Evolutionary conservation across 768 basidiomycete genomes (phyloP), one percentile per base, ranked within the genome.

Genomic region (Epithele typhae): DNA sequence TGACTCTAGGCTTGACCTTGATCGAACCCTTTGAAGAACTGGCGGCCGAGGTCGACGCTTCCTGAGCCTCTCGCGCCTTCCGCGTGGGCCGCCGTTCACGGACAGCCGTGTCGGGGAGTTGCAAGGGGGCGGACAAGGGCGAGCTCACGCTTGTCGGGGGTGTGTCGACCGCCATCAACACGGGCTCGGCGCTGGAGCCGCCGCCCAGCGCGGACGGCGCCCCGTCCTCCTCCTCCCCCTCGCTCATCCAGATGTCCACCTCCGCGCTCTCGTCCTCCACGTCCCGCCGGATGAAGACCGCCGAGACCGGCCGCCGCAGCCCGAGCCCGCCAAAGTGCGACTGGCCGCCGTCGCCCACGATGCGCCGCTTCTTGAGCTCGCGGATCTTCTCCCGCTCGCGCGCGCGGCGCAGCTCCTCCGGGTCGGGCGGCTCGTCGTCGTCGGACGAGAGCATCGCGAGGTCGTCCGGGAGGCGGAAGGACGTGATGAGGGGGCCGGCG

Each of bases 241-340:
- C 50, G 5, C 67, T 71, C 24, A 83, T 71, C 51, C 85, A 81
- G 25, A 83, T 71, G 51, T 85, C 81, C 10, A 84, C 79, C 33
- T 81, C 77, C 38, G 65, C 70, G 45, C 73, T 81, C 58, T 84
- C 81, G 47, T 84, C 82, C 23, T 74, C 78, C 3, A 74, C 59
- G 53, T 84, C 82, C 23, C 69, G 66, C 12, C 79, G 72, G 30
- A 82, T 69, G 50, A 75, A 79, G 22, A 82, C 77, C 1, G 72
- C 77, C 41, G 54, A 64, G 4, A 48, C 52, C 2, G 57, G 53
- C 9, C 57, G 46, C n/a, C 56, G 47, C 25, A 59, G 48, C 19
- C 51, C 51, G 3, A 59, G 48, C 3, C 57, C 53, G 2, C 44
- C 27, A 7, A 8, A 7, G 18, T 36, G 12, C 10, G 52, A 42